phyloP scores from a whole-genome alignment of 2,329 filamentous ascomycete species.

The Pestalotiopsis sp. region DNA sequence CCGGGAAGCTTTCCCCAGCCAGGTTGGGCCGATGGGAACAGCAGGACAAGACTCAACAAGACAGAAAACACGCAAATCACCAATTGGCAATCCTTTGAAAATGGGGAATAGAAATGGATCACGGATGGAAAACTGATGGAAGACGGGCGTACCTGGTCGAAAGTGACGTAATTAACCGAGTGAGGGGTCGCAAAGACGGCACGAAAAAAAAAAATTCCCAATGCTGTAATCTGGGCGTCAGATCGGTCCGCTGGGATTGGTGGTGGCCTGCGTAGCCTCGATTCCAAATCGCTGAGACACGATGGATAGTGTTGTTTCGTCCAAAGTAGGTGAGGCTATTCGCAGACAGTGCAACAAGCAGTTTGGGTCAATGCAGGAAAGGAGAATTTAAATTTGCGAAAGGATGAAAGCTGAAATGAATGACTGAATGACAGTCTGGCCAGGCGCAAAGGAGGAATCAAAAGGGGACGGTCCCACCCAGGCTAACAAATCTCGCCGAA shows the following conservation, averaged over 20 bases:
- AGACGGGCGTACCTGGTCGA: not conserved
- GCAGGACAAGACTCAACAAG: not conserved
- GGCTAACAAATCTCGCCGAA: not conserved
- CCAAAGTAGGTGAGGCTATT: not conserved
- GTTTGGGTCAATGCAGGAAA: not conserved
- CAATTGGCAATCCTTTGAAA: not conserved
- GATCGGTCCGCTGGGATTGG: not conserved
- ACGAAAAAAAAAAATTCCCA: not conserved
- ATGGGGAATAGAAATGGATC: not conserved
- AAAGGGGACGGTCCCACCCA: not conserved
- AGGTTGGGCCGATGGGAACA: not conserved
- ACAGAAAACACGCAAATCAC: not conserved
- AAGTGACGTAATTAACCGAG: slow-evolving; percentile 5
- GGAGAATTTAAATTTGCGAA: not conserved
- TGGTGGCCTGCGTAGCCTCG: not conserved
- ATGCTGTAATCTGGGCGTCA: not conserved
- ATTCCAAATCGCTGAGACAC: not conserved
- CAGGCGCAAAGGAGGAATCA: not conserved
- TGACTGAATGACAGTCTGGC: not conserved
- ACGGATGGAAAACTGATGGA: not conserved
- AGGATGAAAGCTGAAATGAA: not conserved
- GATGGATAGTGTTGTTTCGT: not conserved
- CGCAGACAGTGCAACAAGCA: not conserved
- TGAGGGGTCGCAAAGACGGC: not conserved
- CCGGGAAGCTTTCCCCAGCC: not conserved